phyloP scores from a whole-genome alignment of 2,329 filamentous ascomycete genomes.

The Ceratocystis destructans region DNA sequence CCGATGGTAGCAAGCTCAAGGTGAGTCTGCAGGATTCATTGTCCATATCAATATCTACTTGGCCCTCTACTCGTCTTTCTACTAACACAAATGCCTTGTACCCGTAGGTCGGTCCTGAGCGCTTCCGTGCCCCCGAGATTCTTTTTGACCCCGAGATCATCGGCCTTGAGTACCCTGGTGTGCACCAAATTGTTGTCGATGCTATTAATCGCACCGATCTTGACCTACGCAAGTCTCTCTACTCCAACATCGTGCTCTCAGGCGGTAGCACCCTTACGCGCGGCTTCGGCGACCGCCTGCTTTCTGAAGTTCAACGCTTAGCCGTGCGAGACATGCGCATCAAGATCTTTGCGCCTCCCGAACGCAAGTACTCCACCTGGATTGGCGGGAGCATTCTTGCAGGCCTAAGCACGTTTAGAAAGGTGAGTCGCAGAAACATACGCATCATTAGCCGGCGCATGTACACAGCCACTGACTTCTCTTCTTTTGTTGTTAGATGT shows the following conservation, averaged over 20 bases:
- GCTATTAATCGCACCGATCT: slow-evolving; percentile 90
- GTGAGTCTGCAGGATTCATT: slow-evolving; percentile 30
- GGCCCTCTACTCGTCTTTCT: background rate
- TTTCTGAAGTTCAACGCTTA: slow-evolving; percentile 82
- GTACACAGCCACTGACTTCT: slow-evolving; percentile 6
- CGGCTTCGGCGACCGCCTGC: slow-evolving; percentile 83
- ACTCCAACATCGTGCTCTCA: slow-evolving; percentile 92
- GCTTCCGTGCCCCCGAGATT: slow-evolving; percentile 92
- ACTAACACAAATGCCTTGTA: slow-evolving; percentile 15
- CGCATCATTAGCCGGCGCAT: slow-evolving; percentile 10
- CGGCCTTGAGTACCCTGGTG: slow-evolving; percentile 86
- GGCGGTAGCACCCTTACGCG: slow-evolving; percentile 93
- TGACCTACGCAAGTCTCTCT: slow-evolving; percentile 84
- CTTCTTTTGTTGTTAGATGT: slow-evolving; percentile 59
- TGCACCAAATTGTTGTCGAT: slow-evolving; percentile 96
- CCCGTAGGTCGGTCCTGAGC: slow-evolving; percentile 67
- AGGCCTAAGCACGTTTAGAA: slow-evolving; percentile 93
- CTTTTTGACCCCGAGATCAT: slow-evolving; percentile 96
- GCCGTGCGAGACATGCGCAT: slow-evolving; percentile 99
- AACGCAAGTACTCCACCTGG: slow-evolving; percentile 98
- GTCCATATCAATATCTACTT: background rate
- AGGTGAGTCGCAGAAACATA: slow-evolving; percentile 43
- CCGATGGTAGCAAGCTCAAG: slow-evolving; percentile 89
- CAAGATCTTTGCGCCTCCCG: slow-evolving; percentile 95
- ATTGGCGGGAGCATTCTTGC: slow-evolving; percentile 96